Percentiles rank a stretch among this genome's conserved stretches.
These are phyloP conservation scores for Cystobasidiaceae sp. DNA, from an alignment of 1,284 basidiomycete genomes.

Conservation along the genomic window DNA sequence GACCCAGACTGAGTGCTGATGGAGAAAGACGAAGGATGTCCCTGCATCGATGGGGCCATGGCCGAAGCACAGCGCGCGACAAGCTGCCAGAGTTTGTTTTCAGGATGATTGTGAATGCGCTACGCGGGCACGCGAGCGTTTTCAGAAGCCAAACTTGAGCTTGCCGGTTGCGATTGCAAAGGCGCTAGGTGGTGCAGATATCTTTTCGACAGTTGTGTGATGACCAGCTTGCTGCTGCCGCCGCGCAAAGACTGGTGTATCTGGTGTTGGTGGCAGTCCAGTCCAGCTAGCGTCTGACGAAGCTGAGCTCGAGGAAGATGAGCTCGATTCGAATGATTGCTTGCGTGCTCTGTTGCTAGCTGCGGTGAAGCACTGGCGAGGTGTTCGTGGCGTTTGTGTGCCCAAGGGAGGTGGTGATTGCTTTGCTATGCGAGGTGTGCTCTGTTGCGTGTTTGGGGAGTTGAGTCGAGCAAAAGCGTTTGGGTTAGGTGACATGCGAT, in stretches of 20 bases:
- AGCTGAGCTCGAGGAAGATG: conserved; percentile 28
- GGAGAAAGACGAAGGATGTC: no score
- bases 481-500: not conserved
- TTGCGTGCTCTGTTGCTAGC: conserved; percentile 19
- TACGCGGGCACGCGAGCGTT: no score
- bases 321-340: conserved; percentile 21
- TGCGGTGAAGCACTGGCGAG: conserved; percentile 25
- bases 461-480: not conserved
- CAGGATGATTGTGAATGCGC: no score
- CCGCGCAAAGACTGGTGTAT: conserved; percentile 28
- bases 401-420: conserved; percentile 14
- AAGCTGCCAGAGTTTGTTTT: no score
- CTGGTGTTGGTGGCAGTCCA: conserved; percentile 32
- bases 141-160: conserved; percentile 26
- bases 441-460: not conserved
- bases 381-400: conserved; percentile 23
- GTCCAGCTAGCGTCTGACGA: conserved; percentile 34
- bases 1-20: no score
- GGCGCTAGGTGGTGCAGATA: not conserved
- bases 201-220: conserved; percentile 6
- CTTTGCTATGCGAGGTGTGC: conserved; percentile 1
- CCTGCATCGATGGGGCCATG: no score
- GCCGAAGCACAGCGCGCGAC: no score
- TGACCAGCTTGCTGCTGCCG: not conserved
- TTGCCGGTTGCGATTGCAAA: conserved; percentile 23